Percentiles rank a stretch among this genome's conserved stretches.
phyloP scores from a whole-genome alignment of 1,284 basidiomycete species.

The Gomphus sp. region DNA sequence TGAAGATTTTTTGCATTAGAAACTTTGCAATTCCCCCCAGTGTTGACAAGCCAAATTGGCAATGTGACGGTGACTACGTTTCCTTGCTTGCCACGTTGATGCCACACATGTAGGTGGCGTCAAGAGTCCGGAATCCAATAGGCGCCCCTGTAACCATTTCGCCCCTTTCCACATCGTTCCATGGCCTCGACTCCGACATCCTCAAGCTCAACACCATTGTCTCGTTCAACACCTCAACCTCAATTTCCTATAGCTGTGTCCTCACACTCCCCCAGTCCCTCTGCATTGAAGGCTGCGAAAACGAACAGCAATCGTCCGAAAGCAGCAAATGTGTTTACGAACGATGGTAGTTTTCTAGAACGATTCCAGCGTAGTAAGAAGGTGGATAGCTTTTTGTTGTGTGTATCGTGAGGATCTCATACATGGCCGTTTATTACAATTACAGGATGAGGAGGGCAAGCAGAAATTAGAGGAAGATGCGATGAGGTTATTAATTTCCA shows the following conservation, averaged over 20 bases:
- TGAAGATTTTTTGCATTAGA: too few relatives aligned
- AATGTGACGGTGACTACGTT: too few relatives aligned
- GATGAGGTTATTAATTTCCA: constrained; percentile 28
- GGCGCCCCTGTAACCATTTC: too few relatives aligned
- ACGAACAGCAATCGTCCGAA: constrained; percentile 20
- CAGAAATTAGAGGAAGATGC: constrained; percentile 41
- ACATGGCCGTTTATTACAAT: neutral
- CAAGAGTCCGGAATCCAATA: too few relatives aligned
- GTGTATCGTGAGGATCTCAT: neutral
- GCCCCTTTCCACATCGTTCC: neutral
- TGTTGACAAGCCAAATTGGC: too few relatives aligned
- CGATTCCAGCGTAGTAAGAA: constrained; percentile 44
- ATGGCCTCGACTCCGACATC: constrained; percentile 1
- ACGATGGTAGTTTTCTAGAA: constrained; percentile 51
- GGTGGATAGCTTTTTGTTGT: constrained; percentile 21
- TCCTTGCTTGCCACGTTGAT: too few relatives aligned
- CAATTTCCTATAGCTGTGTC: neutral
- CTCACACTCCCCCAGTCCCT: neutral
- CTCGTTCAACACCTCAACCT: neutral
- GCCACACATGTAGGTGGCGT: too few relatives aligned
- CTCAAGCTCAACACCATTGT: constrained; percentile 3
- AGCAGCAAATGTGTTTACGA: constrained; percentile 45
- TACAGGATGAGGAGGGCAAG: constrained; percentile 50
- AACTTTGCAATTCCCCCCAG: too few relatives aligned
- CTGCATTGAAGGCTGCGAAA: neutral